phyloP scores from a whole-genome alignment of 1,284 basidiomycete genomes.

The Cryptococcus sp. region DNA sequence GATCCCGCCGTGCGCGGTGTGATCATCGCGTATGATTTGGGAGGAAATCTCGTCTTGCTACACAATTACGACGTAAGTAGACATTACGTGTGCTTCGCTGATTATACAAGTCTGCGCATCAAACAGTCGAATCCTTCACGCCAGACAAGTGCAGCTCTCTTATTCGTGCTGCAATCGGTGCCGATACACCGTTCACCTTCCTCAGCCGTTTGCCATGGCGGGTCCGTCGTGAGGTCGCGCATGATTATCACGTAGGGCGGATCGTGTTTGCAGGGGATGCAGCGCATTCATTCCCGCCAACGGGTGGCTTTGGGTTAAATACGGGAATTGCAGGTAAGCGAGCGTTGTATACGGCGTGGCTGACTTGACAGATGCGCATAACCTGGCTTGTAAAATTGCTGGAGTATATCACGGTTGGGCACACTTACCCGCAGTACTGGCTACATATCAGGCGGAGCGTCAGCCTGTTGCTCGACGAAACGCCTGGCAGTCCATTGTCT shows the following conservation, averaged over 20 bases:
- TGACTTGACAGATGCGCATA: conserved; percentile 24
- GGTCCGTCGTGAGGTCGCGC: conserved; percentile 28
- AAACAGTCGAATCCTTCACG: no score
- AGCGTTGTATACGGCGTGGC: background rate
- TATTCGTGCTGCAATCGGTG: no score
- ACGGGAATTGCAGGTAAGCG: conserved; percentile 25
- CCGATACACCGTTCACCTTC: conserved; percentile 17
- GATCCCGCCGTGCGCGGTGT: conserved; percentile 30
- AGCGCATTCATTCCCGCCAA: conserved; percentile 29
- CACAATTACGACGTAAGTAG: no score
- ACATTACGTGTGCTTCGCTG: no score
- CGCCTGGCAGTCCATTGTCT: conserved; percentile 23
- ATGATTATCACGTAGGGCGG: conserved; percentile 23
- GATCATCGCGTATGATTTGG: conserved; percentile 32
- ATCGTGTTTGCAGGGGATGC: conserved; percentile 24
- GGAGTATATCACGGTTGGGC: conserved; percentile 18
- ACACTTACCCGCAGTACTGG: conserved; percentile 13
- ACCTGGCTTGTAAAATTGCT: conserved; percentile 27
- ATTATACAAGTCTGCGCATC: no score
- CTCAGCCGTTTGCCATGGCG: conserved; percentile 28
- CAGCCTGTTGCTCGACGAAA: conserved; percentile 31
- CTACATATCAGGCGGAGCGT: conserved; percentile 27
- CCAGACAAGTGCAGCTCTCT: no score
- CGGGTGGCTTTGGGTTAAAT: conserved; percentile 32
- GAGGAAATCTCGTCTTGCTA: conserved; percentile 28